phyloP scores from a whole-genome alignment of 768 basidiomycete species.

The Leccinum rimulosum region DNA sequence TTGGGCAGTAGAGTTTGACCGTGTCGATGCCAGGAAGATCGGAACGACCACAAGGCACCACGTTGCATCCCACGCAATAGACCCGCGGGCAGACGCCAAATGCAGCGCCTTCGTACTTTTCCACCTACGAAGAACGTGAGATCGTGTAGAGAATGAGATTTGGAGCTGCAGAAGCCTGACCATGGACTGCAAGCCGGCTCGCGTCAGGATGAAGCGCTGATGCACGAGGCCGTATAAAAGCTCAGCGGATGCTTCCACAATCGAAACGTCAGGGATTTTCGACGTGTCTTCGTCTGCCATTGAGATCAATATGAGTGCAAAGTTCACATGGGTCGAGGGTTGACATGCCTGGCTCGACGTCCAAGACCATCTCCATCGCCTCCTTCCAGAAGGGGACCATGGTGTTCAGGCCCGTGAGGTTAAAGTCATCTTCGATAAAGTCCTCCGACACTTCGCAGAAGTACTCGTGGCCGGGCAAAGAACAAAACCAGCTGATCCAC shows the following conservation, averaged over 20 bases:
- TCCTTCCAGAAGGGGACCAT: constrained; percentile 99
- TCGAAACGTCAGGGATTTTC: constrained; percentile 98
- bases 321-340: constrained; percentile 13
- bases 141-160: constrained; percentile 14
- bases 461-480: constrained; percentile 93
- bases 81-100: constrained; percentile 97
- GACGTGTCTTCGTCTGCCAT: constrained; percentile 80
- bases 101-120: constrained; percentile 89
- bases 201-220: constrained; percentile 94
- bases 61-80: constrained; percentile 83
- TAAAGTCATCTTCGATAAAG: constrained; percentile 99
- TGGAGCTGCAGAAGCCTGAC: constrained; percentile 40
- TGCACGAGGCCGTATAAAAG: constrained; percentile 97
- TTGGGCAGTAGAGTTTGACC: constrained; percentile 96
- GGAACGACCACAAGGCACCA: constrained; percentile 93
- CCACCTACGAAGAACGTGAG: constrained; percentile 54
- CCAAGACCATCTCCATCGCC: constrained; percentile 99
- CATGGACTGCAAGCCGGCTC: constrained; percentile 93
- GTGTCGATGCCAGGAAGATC: constrained; percentile 97
- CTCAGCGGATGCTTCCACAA: constrained; percentile 97
- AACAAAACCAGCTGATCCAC: constrained; percentile 97
- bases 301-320: constrained; percentile 9
- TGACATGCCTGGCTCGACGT: constrained; percentile 92
- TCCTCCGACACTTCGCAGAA: constrained; percentile 98
- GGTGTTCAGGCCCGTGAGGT: constrained; percentile 90